Percentiles rank a stretch among this genome's conserved stretches.
Evolutionary conservation across 2,329 filamentous ascomycete genomes (phyloP).

Genomic region (Aspergillus uvarum): DNA sequence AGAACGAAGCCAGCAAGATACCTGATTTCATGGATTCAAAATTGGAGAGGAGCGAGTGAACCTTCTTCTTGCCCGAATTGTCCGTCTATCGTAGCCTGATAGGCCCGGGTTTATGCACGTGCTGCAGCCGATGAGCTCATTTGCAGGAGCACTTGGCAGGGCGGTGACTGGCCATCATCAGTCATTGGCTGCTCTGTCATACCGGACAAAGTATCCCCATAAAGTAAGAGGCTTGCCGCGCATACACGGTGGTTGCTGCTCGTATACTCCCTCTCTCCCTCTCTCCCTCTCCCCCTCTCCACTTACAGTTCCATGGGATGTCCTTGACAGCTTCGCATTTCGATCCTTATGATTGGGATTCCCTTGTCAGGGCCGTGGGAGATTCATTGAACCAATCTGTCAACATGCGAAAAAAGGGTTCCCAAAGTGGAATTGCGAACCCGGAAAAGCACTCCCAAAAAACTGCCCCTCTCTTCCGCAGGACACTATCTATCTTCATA

Average conservation of each 20-base stretch:
- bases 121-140: slow-evolving; percentile 19
- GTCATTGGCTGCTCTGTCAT: slow-evolving; percentile 9
- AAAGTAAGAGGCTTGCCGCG: background rate
- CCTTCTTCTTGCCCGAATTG: background rate
- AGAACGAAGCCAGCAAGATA: too few species aligned
- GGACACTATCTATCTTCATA: background rate
- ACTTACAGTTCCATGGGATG: background rate
- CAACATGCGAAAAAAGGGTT: background rate
- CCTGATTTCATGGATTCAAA: too few species aligned
- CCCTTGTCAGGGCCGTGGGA: too few species aligned
- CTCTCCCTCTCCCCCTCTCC: background rate
- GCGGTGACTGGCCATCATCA: background rate
- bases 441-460: background rate
- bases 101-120: slow-evolving; percentile 18
- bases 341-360: too few species aligned
- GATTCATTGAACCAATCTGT: background rate
- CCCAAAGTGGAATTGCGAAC: too few species aligned
- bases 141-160: slow-evolving; percentile 13
- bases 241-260: background rate
- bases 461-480: background rate
- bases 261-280: background rate
- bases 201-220: slow-evolving; percentile 13
- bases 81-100: slow-evolving; percentile 9
- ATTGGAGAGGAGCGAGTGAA: background rate
- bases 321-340: too few species aligned